phyloP scores from a whole-genome alignment of 371 early-diverging fungal species.

The Mortierella sp. region DNA sequence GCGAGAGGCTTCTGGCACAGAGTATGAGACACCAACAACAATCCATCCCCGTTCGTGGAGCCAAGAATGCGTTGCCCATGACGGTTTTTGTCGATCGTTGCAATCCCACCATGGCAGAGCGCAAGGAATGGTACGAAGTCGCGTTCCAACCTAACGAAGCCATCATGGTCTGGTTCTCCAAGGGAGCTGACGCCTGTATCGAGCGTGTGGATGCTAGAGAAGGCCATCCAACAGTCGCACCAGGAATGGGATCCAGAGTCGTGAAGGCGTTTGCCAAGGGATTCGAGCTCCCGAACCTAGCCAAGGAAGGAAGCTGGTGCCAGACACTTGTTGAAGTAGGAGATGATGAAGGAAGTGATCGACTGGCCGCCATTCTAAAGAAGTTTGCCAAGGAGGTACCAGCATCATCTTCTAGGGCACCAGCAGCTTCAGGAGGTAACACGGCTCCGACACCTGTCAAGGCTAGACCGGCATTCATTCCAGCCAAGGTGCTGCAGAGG shows the following conservation, averaged over 20 bases:
- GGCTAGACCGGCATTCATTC: slow-evolving; percentile 47
- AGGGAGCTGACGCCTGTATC: slow-evolving; percentile 44
- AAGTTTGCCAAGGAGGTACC: slow-evolving; percentile 31
- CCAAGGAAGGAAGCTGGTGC: slow-evolving; percentile 48
- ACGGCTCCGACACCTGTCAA: slow-evolving; percentile 15
- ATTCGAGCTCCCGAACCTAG: slow-evolving; percentile 44
- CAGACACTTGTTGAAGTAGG: slow-evolving; percentile 46
- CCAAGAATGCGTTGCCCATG: slow-evolving; percentile 37
- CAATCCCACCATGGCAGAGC: slow-evolving; percentile 57
- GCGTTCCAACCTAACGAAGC: slow-evolving; percentile 48
- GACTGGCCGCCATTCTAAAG: slow-evolving; percentile 15
- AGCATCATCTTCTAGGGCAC: not conserved
- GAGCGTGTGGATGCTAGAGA: slow-evolving; percentile 51
- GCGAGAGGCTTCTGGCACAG: slow-evolving; percentile 44
- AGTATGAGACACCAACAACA: slow-evolving; percentile 52
- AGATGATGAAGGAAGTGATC: slow-evolving; percentile 42
- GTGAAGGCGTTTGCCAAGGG: slow-evolving; percentile 51
- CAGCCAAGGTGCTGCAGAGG: slow-evolving; percentile 39
- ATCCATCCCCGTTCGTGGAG: slow-evolving; percentile 27
- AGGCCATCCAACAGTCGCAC: slow-evolving; percentile 56
- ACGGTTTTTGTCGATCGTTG: slow-evolving; percentile 59
- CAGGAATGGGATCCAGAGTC: slow-evolving; percentile 42
- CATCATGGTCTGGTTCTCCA: slow-evolving; percentile 55
- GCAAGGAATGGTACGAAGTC: slow-evolving; percentile 52
- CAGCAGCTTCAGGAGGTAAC: slow-evolving; percentile 1